Evolutionary conservation across 352 stramenopile genomes (phyloP), one percentile per base, ranked within the genome.

Genomic region (Phytophthora aleatoria): DNA sequence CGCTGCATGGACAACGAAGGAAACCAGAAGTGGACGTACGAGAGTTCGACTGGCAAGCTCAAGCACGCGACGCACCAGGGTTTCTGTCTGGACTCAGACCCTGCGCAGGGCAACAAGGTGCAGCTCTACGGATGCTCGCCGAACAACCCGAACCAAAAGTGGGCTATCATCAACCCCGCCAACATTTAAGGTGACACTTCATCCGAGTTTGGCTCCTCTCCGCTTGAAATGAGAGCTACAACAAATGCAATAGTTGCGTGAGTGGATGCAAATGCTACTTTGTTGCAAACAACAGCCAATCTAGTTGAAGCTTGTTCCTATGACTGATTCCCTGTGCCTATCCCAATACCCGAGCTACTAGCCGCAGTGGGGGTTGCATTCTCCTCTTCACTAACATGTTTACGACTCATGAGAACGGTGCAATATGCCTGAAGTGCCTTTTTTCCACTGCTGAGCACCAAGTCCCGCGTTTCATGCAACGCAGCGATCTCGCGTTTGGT

Each of bases 11-110:
- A 83, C 31, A 67, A 63, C 36, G 77, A 90, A 50, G 27, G 10
- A 26, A 89, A 92, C 74, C 83, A 92, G 53, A 86, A 87, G 58
- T 92, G 81, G 81, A 69, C 53, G 43, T 89, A 79, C 59, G 79
- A 91, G 41, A 61, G 71, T 31, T 43, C 66, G 3, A 88, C 81
- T 3, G 73, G 74, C 8, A 71, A 77, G 57, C 52, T 92, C 0
- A 74, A 68, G 28, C 77, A 91, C 56, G 64, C 50, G 3, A 76
- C 58, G n/a, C 73, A 89, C 66, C 51, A 63, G 20, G 72, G 71
- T 12, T 76, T 91, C 43, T 93, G 85, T 43, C 59, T 93, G 1
- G 82, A 91, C 58, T 67, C 66, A 64, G 79, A 85, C 52, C 43
- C 74, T 8, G 61, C 42, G 0, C 61, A 83, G 31, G 57, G 57